These are phyloP conservation scores for Neopestalotiopsis rosae DNA, from an alignment of 2,329 filamentous ascomycete genomes.

Conservation along the genomic window DNA sequence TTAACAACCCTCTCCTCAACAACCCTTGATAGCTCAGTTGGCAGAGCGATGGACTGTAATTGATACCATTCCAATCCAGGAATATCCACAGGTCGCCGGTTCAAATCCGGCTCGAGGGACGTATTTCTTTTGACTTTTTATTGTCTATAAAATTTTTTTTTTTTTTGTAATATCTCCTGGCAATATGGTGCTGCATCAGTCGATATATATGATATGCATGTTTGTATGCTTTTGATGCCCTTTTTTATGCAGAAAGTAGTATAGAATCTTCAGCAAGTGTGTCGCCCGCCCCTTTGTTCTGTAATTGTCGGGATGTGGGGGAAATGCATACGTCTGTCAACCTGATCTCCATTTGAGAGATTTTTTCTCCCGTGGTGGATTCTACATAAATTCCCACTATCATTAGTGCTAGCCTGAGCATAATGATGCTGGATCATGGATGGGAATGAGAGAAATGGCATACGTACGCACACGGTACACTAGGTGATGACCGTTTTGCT, in stretches of 20 bases:
- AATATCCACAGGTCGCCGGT: constrained; percentile 2
- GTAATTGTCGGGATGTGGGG: not conserved
- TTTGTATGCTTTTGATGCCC: too few relatives aligned
- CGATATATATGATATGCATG: too few relatives aligned
- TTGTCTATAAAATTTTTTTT: not conserved
- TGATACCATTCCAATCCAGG: not conserved
- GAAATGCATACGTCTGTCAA: not conserved
- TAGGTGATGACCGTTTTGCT: not conserved
- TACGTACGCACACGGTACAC: not conserved
- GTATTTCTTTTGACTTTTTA: not conserved
- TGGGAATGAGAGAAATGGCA: not conserved
- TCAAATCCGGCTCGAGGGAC: constrained; percentile 2
- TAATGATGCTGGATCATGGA: not conserved
- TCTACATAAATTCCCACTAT: not conserved
- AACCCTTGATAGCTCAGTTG: constrained; percentile 3
- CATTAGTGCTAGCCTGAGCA: not conserved
- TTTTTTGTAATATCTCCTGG: not conserved
- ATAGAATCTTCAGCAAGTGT: not conserved
- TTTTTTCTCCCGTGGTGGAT: not conserved
- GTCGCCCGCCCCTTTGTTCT: not conserved
- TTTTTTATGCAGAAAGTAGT: too few relatives aligned
- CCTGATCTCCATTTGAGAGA: not conserved
- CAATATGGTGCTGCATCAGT: not conserved
- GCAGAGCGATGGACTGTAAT: constrained; percentile 2
- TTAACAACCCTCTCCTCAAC: not conserved